Percentiles rank a stretch among this genome's conserved stretches.
phyloP scores from a whole-genome alignment of 805 yeast species.

The Priceomyces medius region DNA sequence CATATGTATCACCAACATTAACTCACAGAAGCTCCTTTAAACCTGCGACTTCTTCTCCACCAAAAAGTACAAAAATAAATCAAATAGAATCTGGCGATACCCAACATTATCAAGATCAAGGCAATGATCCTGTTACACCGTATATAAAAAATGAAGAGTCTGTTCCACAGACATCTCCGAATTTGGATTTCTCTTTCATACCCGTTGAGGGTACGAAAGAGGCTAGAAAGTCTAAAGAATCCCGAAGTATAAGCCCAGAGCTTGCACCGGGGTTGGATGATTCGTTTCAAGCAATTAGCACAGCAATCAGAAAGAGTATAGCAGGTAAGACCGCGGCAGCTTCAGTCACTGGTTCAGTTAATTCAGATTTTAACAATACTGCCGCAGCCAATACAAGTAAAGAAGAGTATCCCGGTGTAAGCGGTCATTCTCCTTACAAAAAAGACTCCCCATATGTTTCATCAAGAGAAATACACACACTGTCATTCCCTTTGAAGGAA shows the following conservation, averaged over 20 bases:
- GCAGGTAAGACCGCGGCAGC: conserved; percentile 27
- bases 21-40: neutral
- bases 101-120: neutral
- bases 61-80: neutral
- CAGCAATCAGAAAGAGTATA: conserved; percentile 45
- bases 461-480: neutral
- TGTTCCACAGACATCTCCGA: conserved; percentile 17
- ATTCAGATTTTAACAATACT: neutral
- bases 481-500: neutral
- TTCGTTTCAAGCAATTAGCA: conserved; percentile 49
- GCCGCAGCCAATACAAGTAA: conserved; percentile 3
- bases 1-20: conserved; percentile 7
- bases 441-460: neutral
- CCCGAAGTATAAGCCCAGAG: conserved; percentile 1
- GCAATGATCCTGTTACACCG: conserved; percentile 1
- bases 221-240: neutral
- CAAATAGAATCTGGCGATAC: neutral
- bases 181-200: conserved; percentile 21
- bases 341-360: neutral
- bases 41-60: conserved; percentile 3
- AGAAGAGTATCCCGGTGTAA: neutral
- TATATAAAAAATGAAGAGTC: neutral
- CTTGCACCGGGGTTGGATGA: conserved; percentile 23
- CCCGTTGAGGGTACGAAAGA: conserved; percentile 14
- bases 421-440: neutral